Base-by-base conservation (phyloP, 352 stramenopile species). In the Chrysophaeum taylorii region DNA sequence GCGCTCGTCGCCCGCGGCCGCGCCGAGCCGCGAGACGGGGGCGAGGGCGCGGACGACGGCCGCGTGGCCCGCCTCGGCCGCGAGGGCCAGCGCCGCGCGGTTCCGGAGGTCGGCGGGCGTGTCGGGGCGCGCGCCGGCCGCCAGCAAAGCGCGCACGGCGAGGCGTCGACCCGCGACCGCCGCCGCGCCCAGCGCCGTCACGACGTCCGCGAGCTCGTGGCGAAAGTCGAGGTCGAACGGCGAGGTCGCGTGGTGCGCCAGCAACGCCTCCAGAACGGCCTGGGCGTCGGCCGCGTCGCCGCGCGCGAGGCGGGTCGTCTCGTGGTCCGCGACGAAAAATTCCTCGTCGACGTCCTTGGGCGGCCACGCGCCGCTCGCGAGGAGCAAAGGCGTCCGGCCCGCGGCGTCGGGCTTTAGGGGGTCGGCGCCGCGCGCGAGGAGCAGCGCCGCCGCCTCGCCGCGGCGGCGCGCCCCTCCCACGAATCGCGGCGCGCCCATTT, bases 371-470 rank as follows among this genome's bases (percentile, higher is more conserved):
- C 57, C 57, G 4, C 2, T n/a, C 33, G 57, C 57, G 18, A 66
- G 5, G 35, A 66, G 57, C 5, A 66, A 36, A 9, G 57, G 57
- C 57, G 57, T 66, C 16, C 27, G 27, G 33, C 57, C 57, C 1
- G 16, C 14, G 35, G 31, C 27, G 36, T 66, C 57, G 31, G 36
- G 5, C 5, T n/a, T 16, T 7, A 38, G 14, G 23, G 57, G 33
- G 57, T 66, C 57, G 14, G 57, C 57, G 35, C 57, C 57, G 31
- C 57, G 57, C 16, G 9, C 33, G 12, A 66, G 36, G 16, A 66
- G 27, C 2, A 66, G 36, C 9, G 57, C 31, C 15, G 57, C 57
- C 2, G 33, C 31, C 33, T 42, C 57, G 33, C 57, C 36, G 31
- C 57, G 31, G 1, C 31, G 27, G 16, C 33, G 33, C 14, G 31